Base-by-base conservation (phyloP, 345 rosid genomes). In the Salix purpurea region DNA sequence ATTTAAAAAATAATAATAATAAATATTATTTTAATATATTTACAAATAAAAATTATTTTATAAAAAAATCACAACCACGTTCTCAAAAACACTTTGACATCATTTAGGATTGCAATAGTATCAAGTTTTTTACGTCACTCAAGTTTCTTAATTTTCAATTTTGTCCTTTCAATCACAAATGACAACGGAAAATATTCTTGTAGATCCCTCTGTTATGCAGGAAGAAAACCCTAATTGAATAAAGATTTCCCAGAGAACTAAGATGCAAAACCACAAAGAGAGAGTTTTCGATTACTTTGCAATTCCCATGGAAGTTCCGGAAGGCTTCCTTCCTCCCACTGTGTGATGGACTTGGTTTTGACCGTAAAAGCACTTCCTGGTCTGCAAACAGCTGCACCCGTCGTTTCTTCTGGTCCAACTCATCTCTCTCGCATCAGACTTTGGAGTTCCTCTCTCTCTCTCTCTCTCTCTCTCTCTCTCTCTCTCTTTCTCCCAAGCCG, bases 331-430 rank as follows among this genome's bases (percentile, higher is more conserved):
- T 92, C 82, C 74, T 89, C 50, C 78, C 87, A 42, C 92, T 87
- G 54, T 54, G 60, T 58, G 76, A 73, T 54, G 96, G 94, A 76
- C 94, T 90, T 32, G 87, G 90, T 86, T 87, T 90, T 65, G 94
- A 85, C 40, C 96, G 91, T 72, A 82, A 88, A 36, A 81, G 79
- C 16, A 88, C 84, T 79, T 91, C 92, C 81, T 91, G 88, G 69
- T 90, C 90, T 65, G 89, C 88, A 36, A 86, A 86, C 67, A 82
- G 82, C 79, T 87, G 93, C 52, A 79, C 95, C 66, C 91, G 86
- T 69, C 84, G 86, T 81, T 83, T 92, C 86, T 88, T 91, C 79
- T 81, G 87, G 71, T 91, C 91, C 97, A 92, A 92, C 12, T 28
- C 30, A 28, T 28, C 30, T 28, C 30, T 28, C 30, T 28, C 30